Evolutionary conservation across 2,329 filamentous ascomycete genomes (phyloP), one percentile per base, ranked within the genome.

Genomic region (Fusarium citri): DNA sequence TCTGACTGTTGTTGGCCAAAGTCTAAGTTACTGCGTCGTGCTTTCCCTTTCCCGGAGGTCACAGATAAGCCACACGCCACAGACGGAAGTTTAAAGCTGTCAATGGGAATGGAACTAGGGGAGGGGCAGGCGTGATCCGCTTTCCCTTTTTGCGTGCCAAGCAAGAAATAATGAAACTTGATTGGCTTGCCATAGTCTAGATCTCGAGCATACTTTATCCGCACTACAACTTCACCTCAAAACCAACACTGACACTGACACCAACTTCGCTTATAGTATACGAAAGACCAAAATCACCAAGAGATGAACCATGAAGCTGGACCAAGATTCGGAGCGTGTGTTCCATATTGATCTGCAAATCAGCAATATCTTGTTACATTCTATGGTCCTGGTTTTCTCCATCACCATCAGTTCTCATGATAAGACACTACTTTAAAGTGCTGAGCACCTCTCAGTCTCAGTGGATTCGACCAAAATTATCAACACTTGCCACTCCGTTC

Each of bases 101-200:
- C 68, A 66, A 54, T 55, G 26, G 55, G 11, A 43, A 22, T 23
- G 41, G 40, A 45, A 59, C 62, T 51, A 58, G 28, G 22, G 51
- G 41, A 59, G 62, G 55, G 47, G 47, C 57, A 34, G 55, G 42
- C 47, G 25, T 40, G 55, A 43, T 47, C 61, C 59, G 42, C 69
- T 59, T 72, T 28, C 69, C 69, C 49, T 54, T 58, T 65, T 71
- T 68, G 66, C 54, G 46, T 55, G 26, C 31, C 57, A 40, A 57
- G 41, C 25, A 43, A 22, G 16, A 42, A 31, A 65, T 56, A 8
- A n/a, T 18, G 11, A 14, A 18, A 30, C n/a, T 18, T 42, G 16
- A 47, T 72, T 72, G 65, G 69, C 8, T 11, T 1, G 2, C 4
- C 14, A 55, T 66, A 72, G 40, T 48, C 68, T 54, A 43, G 22